Conservation (phyloP, 179 eudicot genomes). For the Carnegiea gigantea region DNA sequence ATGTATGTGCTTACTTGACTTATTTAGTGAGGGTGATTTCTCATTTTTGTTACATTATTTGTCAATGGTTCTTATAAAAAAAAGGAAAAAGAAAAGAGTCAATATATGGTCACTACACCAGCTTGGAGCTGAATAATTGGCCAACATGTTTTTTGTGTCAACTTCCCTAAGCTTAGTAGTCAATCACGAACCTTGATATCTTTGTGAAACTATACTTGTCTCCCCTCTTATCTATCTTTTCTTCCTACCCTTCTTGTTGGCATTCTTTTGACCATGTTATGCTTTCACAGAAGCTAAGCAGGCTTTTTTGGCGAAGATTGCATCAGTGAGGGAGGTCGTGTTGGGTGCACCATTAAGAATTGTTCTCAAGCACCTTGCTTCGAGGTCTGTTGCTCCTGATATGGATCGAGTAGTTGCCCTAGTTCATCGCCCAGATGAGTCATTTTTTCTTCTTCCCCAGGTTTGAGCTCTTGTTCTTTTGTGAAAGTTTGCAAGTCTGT, state of each 20-base stretch:
- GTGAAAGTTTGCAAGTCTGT: background rate
- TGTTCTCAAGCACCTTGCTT: slow-evolving; percentile 67
- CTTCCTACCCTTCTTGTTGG: background rate
- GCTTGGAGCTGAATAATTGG: too few relatives aligned
- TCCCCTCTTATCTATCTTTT: background rate
- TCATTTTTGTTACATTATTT: background rate
- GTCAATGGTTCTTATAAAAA: too few relatives aligned
- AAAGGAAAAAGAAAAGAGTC: too few relatives aligned
- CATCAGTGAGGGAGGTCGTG: slow-evolving; percentile 90
- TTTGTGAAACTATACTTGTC: slow-evolving; percentile 12
- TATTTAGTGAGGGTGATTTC: background rate
- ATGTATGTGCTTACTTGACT: background rate
- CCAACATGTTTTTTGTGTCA: background rate
- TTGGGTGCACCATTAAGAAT: slow-evolving; percentile 89
- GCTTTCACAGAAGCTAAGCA: slow-evolving; percentile 52
- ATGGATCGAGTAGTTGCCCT: slow-evolving; percentile 59
- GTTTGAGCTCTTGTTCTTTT: slow-evolving; percentile 31
- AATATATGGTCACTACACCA: too few relatives aligned
- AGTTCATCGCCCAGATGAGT: slow-evolving; percentile 92
- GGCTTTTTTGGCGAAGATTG: slow-evolving; percentile 68
- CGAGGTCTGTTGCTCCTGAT: slow-evolving; percentile 62
- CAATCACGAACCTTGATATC: background rate
- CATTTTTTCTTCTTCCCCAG: slow-evolving; percentile 84
- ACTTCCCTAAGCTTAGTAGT: background rate
- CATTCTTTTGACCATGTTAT: slow-evolving; percentile 16